phyloP scores from a whole-genome alignment of 257 asterid species.

The Datura wrightii region DNA sequence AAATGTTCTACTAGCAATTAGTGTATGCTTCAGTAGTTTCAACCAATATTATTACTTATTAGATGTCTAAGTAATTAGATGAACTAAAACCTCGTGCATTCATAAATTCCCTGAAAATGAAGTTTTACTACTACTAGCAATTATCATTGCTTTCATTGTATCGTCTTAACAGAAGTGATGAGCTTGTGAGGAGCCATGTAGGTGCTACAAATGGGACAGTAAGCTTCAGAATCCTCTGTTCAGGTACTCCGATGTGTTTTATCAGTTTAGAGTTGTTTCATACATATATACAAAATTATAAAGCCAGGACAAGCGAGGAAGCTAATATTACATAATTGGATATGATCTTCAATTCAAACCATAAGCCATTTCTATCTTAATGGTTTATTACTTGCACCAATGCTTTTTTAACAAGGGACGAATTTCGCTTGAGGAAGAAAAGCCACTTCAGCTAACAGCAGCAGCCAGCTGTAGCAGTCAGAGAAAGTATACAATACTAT shows the following conservation, averaged over 20 bases:
- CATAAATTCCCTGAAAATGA: no score
- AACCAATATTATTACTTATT: neutral
- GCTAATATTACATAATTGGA: neutral
- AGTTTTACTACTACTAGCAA: neutral
- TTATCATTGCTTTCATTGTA: neutral
- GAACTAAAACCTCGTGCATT: neutral
- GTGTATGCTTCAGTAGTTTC: neutral
- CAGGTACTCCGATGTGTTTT: neutral
- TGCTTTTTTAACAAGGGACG: neutral
- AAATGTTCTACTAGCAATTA: neutral
- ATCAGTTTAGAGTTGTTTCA: neutral
- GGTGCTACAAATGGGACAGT: neutral
- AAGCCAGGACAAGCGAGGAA: neutral
- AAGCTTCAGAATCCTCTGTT: neutral
- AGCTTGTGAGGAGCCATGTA: neutral
- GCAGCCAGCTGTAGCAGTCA: neutral
- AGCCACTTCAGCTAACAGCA: neutral
- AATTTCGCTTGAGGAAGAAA: neutral
- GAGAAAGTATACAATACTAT: constrained; percentile 11
- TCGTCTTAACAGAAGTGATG: neutral
- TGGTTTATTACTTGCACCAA: neutral
- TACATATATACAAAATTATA: neutral
- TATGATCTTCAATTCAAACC: neutral
- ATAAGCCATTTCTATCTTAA: neutral
- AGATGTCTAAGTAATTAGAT: neutral